phyloP scores from a whole-genome alignment of 2,329 filamentous ascomycete species.

The Colletotrichum tropicicola region DNA sequence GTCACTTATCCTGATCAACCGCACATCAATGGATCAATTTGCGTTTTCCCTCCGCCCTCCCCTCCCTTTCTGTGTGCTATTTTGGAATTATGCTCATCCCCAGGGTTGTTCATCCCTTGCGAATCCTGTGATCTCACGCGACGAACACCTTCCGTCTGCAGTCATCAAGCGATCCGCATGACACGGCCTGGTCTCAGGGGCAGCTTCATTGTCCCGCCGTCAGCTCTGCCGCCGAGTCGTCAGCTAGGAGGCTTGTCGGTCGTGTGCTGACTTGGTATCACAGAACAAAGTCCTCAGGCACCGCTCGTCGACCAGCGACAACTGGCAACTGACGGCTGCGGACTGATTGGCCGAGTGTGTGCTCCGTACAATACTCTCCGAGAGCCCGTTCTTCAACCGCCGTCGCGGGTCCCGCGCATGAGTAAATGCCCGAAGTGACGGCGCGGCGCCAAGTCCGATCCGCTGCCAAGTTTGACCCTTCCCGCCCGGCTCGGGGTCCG shows the following conservation, averaged over 20 bases:
- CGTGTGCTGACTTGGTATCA: neutral
- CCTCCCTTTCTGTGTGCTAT: neutral
- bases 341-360: neutral
- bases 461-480: neutral
- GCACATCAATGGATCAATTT: neutral
- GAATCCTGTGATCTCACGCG: slow-evolving; percentile 6
- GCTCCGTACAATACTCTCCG: neutral
- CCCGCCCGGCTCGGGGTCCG: neutral
- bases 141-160: neutral
- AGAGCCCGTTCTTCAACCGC: neutral
- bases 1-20: neutral
- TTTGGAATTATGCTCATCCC: neutral
- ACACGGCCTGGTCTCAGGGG: neutral
- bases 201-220: neutral
- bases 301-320: neutral
- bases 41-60: no score
- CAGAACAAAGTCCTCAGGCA: neutral
- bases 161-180: neutral
- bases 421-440: neutral
- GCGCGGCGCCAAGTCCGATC: neutral
- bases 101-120: slow-evolving; percentile 8
- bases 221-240: neutral
- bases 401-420: neutral
- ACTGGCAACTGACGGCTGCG: neutral
- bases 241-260: neutral